Evolutionary conservation across 1,284 basidiomycete genomes (phyloP).

Genomic region (Waitea zeae): DNA sequence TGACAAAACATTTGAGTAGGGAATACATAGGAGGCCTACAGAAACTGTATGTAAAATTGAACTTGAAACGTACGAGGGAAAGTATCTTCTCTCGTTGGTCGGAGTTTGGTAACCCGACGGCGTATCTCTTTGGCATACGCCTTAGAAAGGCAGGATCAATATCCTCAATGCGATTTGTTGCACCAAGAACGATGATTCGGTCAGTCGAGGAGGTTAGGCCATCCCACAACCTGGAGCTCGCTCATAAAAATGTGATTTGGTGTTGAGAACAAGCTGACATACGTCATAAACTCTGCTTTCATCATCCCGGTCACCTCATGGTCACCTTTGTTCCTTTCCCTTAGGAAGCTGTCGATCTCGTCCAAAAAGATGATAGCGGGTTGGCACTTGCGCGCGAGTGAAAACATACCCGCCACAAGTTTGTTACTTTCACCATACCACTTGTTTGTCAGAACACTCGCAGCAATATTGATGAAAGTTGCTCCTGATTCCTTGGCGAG

Average conservation of each 20-base stretch:
- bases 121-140: conserved; percentile 96
- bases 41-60: too few species aligned
- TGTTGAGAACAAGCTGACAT: conserved; percentile 17
- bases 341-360: conserved; percentile 79
- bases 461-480: conserved; percentile 88
- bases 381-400: conserved; percentile 58
- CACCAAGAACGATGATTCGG: conserved; percentile 87
- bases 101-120: conserved; percentile 68
- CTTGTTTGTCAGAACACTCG: conserved; percentile 70
- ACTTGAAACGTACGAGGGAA: conserved; percentile 63
- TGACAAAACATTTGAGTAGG: too few species aligned
- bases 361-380: conserved; percentile 73
- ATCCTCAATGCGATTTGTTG: conserved; percentile 89
- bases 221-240: conserved; percentile 70
- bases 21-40: too few species aligned
- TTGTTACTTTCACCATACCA: conserved; percentile 99
- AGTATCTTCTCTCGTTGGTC: conserved; percentile 84
- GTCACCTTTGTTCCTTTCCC: conserved; percentile 77
- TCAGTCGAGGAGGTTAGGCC: conserved; percentile 77
- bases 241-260: conserved; percentile 4
- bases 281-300: conserved; percentile 99
- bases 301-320: conserved; percentile 99
- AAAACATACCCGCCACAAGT: conserved; percentile 78
- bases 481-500: conserved; percentile 93
- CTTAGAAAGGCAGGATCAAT: conserved; percentile 93